phyloP scores from a whole-genome alignment of 192 early-diverging fungal species.

The Entophlyctis helioformis region DNA sequence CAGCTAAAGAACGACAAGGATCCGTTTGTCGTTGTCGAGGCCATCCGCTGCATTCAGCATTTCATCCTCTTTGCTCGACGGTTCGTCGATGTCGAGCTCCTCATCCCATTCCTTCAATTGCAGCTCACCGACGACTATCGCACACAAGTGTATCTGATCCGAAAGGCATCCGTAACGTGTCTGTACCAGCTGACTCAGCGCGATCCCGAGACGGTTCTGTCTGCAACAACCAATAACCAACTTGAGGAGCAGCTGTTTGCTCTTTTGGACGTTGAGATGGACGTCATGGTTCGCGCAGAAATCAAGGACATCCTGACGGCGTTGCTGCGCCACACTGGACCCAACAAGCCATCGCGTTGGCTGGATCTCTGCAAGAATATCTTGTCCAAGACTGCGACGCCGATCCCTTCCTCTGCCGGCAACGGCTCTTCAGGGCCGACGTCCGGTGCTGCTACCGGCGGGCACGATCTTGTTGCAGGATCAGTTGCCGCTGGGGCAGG shows the following conservation, averaged over 20 bases:
- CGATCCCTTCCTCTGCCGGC: conserved; percentile 8
- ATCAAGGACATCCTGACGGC: conserved; percentile 34
- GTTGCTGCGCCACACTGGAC: conserved; percentile 25
- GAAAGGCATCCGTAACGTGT: conserved; percentile 71
- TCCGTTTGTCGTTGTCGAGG: conserved; percentile 65
- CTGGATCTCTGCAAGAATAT: conserved; percentile 70
- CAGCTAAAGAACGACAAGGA: conserved; percentile 68
- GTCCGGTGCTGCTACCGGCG: conserved; percentile 5
- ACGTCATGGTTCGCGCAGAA: conserved; percentile 46
- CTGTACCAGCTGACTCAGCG: conserved; percentile 74
- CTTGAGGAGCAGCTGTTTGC: conserved; percentile 73
- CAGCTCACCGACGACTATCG: conserved; percentile 35
- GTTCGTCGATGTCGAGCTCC: conserved; percentile 45
- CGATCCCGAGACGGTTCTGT: conserved; percentile 59
- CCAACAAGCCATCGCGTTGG: conserved; percentile 66
- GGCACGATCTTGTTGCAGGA: conserved; percentile 1
- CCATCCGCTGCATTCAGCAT: conserved; percentile 76
- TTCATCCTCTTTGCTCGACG: conserved; percentile 82
- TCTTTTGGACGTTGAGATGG: conserved; percentile 61
- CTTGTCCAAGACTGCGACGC: conserved; percentile 50
- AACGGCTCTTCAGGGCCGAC: conserved; percentile 9
- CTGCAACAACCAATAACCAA: conserved; percentile 36
- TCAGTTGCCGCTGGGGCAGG: conserved; percentile 1
- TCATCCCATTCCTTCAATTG: conserved; percentile 66
- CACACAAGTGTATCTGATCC: conserved; percentile 40